A percentile compares a stretch with the other conserved stretches of the same genome.
Evolutionary conservation across 768 basidiomycete species (phyloP).

Genomic region (Leucogyrophana mollusca): DNA sequence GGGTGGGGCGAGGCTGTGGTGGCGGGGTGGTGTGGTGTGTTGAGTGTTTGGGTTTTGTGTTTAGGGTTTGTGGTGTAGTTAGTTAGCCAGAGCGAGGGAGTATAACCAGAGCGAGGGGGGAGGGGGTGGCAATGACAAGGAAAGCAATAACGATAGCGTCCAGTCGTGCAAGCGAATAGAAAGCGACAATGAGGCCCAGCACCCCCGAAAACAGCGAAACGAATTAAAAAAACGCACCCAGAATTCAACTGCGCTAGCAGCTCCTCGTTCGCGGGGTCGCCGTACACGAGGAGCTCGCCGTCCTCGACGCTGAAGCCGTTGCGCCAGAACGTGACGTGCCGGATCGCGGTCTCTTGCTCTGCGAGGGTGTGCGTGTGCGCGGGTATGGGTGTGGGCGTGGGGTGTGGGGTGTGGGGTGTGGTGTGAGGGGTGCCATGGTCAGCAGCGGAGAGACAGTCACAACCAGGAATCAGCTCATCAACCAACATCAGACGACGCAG

Average conservation of each 20-base stretch:
- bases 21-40: neutral
- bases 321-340: slow-evolving; percentile 88
- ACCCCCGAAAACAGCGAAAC: too few species aligned
- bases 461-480: too few species aligned
- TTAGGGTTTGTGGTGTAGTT: too few species aligned
- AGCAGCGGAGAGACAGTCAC: too few species aligned
- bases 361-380: slow-evolving; percentile 17
- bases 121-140: too few species aligned
- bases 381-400: slow-evolving; percentile 4
- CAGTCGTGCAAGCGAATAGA: too few species aligned
- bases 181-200: too few species aligned
- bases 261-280: slow-evolving; percentile 69
- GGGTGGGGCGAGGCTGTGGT: slow-evolving; percentile 70
- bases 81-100: too few species aligned
- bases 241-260: slow-evolving; percentile 75
- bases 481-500: too few species aligned
- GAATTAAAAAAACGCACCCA: too few species aligned
- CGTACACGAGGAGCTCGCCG: slow-evolving; percentile 81
- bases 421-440: too few species aligned
- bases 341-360: slow-evolving; percentile 55
- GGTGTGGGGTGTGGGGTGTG: slow-evolving; percentile 6
- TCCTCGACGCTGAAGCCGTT: slow-evolving; percentile 93
- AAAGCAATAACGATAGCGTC: too few species aligned
- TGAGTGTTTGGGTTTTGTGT: neutral
- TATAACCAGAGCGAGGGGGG: neutral